These are phyloP conservation scores for Plasmopara muralis DNA, from an alignment of 352 stramenopile genomes.

Conservation along the genomic window DNA sequence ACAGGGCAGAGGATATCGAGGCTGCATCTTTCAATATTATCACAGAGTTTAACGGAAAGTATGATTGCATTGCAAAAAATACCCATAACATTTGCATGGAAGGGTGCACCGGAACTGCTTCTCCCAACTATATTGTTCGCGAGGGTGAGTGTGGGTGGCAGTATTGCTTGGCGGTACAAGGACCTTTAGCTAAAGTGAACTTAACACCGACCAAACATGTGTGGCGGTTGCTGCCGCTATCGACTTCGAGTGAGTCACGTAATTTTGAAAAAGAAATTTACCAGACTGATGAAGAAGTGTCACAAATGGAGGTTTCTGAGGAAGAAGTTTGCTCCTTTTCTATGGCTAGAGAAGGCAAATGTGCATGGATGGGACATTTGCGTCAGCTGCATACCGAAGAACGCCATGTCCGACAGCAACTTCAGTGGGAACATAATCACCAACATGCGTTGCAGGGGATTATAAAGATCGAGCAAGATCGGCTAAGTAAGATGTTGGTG, in stretches of 20 bases:
- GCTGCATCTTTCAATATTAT: conserved; percentile 6
- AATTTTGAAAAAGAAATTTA: conserved; percentile 55
- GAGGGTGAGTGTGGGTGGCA: conserved; percentile 35
- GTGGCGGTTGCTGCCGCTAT: conserved; percentile 57
- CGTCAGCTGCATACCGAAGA: conserved; percentile 49
- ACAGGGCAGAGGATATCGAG: conserved; percentile 8
- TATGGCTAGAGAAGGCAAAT: conserved; percentile 17
- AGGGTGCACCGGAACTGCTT: conserved; percentile 4
- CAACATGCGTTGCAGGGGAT: conserved; percentile 57
- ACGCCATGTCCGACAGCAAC: conserved; percentile 39
- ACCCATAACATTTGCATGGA: conserved; percentile 17
- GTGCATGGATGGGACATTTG: conserved; percentile 47
- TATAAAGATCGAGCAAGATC: conserved; percentile 67
- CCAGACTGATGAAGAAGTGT: conserved; percentile 50
- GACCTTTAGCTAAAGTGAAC: conserved; percentile 5
- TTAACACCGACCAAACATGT: conserved; percentile 9
- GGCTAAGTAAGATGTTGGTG: conserved; percentile 42
- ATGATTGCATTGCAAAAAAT: conserved; percentile 7
- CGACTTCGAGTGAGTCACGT: conserved; percentile 32
- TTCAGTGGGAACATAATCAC: conserved; percentile 49
- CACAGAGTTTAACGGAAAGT: conserved; percentile 7
- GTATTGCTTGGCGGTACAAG: conserved; percentile 40
- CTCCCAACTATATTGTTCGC: conserved; percentile 10
- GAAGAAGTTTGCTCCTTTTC: conserved; percentile 49
- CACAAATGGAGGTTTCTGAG: conserved; percentile 57